Base-by-base conservation (phyloP, 352 stramenopile genomes). In the Pythium utonaiense region DNA sequence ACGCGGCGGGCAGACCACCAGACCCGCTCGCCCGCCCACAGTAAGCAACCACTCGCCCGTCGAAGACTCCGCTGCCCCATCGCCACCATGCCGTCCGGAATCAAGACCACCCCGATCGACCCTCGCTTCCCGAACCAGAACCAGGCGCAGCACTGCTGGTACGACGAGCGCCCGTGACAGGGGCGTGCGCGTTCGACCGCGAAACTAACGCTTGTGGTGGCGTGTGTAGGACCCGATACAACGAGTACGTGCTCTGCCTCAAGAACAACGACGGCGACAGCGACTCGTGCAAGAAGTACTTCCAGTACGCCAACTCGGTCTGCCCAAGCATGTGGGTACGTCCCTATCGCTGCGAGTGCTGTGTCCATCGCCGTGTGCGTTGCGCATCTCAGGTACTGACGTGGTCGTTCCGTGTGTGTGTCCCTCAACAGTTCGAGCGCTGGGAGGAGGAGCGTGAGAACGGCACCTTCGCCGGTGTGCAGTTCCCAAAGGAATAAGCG, bases 211-310 rank as follows among this genome's bases (percentile, higher is more conserved):
- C 25, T 24, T 12, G 19, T 54, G 40, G 49, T 52, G 28, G 44
- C 12, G 59, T 13, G 47, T 42, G 14, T 52, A 92, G 84, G 89
- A 96, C 86, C 59, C 81, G 87, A 48, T 99, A 98, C 91, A 99
- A 98, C 72, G 95, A 98, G 80, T 98, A 92, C 80, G 85, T 98
- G 31, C 71, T 98, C 47, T 99, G 96, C 80, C 64, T 98, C 51
- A 98, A 98, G 81, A 93, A 94, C 68, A 98, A 95, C 60, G 87
- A 95, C 57, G 86, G 84, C 42, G 95, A 98, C 65, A 93, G 98
- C 63, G 92, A 98, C 63, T 78, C 89, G 52, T 95, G 86, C 79
- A 85, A 93, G 72, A 84, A 81, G 71, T 80, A 85, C 70, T 81
- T 75, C 68, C 77, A 89, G 67, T 77, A 79, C 64, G 83, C 86